A percentile compares a stretch with the other conserved stretches of the same genome.
Evolutionary conservation across 208 protist genomes (phyloP).

Genomic region (Tritrichomonas foetus): DNA sequence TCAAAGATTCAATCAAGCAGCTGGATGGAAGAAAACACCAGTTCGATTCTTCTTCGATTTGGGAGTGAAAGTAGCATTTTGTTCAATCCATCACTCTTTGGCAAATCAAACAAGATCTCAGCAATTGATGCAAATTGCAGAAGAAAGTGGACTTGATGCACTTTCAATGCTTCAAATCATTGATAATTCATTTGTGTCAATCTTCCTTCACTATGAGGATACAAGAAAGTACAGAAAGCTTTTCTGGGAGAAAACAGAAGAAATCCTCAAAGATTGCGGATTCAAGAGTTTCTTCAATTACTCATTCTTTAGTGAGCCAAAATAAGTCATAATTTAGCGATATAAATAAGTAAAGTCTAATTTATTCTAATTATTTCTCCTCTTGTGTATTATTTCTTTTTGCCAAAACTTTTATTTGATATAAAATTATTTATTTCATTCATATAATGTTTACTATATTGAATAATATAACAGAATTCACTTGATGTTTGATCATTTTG

Average conservation of each 20-base stretch:
- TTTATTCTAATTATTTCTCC: too few relatives aligned
- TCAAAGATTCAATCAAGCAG: background rate
- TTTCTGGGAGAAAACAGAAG: background rate
- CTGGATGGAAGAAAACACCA: background rate
- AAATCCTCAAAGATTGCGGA: background rate
- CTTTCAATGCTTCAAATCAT: background rate
- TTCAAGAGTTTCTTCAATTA: background rate
- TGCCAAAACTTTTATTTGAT: too few relatives aligned
- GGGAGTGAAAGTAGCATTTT: background rate
- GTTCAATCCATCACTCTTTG: background rate
- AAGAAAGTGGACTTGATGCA: background rate
- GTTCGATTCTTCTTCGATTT: slow-evolving; percentile 1
- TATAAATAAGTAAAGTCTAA: too few relatives aligned
- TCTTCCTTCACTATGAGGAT: background rate
- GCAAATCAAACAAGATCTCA: background rate
- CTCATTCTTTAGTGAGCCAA: background rate
- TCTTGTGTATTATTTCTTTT: too few relatives aligned
- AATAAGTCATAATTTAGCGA: too few relatives aligned
- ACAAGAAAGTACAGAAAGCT: background rate
- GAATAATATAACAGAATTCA: too few relatives aligned
- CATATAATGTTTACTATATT: too few relatives aligned
- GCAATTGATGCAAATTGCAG: background rate
- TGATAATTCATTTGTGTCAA: background rate
- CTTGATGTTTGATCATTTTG: too few relatives aligned
- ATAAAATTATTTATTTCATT: too few relatives aligned